phyloP scores from a whole-genome alignment of 345 rosid species.

The Stellera chamaejasme region DNA sequence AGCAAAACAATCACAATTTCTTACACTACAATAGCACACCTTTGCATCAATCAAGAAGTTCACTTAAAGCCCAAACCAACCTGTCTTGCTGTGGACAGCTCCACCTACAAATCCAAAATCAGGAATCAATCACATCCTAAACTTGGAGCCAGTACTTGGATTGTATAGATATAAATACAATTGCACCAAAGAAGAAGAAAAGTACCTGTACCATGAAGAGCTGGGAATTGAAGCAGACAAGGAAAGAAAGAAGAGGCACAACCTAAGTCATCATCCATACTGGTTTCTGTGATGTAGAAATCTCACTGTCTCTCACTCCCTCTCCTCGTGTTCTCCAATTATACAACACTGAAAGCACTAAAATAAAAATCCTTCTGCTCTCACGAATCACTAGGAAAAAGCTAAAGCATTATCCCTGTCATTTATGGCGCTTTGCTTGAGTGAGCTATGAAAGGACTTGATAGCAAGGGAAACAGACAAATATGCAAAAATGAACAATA shows the following conservation, averaged over 20 bases:
- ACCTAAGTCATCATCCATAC: constrained; percentile 31
- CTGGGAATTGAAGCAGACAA: constrained; percentile 25
- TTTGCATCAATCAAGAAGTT: constrained; percentile 42
- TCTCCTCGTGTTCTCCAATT: constrained; percentile 27
- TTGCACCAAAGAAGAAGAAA: constrained; percentile 10
- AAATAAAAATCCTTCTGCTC: constrained; percentile 26
- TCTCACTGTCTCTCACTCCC: constrained; percentile 12
- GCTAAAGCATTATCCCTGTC: no score
- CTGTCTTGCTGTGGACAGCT: constrained; percentile 33
- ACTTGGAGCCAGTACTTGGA: constrained; percentile 7
- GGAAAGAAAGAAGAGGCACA: constrained; percentile 27
- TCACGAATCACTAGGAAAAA: no score
- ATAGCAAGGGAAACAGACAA: no score
- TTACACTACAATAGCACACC: constrained; percentile 49
- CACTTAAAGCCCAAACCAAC: constrained; percentile 30
- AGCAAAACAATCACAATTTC: constrained; percentile 30
- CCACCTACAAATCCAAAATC: constrained; percentile 64
- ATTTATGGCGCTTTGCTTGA: no score
- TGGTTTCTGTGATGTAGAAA: constrained; percentile 28
- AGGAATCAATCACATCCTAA: constrained; percentile 16
- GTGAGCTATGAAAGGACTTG: no score
- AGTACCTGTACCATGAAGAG: constrained; percentile 38
- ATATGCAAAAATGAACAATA: no score
- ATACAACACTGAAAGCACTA: constrained; percentile 41
- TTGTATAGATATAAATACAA: neutral